These are phyloP conservation scores for Elsinoe batatas DNA, from an alignment of 2,329 filamentous ascomycete species.

Conservation along the genomic window DNA sequence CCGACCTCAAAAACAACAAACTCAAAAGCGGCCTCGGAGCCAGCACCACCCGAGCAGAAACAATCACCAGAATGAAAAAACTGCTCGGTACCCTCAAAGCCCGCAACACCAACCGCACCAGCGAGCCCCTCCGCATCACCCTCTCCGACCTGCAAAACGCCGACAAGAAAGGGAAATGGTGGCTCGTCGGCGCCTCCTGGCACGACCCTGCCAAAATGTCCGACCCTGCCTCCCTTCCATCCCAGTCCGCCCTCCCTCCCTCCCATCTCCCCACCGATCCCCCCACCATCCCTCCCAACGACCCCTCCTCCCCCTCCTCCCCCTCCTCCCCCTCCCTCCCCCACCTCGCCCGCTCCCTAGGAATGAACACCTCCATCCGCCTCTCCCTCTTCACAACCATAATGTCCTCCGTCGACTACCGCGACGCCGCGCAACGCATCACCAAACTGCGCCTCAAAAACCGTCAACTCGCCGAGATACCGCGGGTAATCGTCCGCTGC, in stretches of 20 bases:
- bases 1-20: conserved; percentile 87
- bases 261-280: neutral
- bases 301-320: conserved; percentile 45
- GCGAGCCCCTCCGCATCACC: conserved; percentile 69
- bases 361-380: conserved; percentile 78
- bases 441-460: conserved; percentile 77
- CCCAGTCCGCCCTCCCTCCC: no score
- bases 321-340: conserved; percentile 43
- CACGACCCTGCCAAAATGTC: conserved; percentile 30
- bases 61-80: conserved; percentile 83
- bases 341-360: conserved; percentile 62
- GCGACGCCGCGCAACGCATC: conserved; percentile 72
- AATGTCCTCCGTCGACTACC: conserved; percentile 72
- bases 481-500: conserved; percentile 79
- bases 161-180: conserved; percentile 91
- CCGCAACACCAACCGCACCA: conserved; percentile 55
- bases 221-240: neutral
- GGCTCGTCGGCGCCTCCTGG: conserved; percentile 96
- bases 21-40: conserved; percentile 65
- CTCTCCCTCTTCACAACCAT: conserved; percentile 89
- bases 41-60: conserved; percentile 65
- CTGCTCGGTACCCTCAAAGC: conserved; percentile 67
- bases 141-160: conserved; percentile 73
- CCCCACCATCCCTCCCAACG: neutral
- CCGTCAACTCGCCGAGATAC: conserved; percentile 75